Evolutionary conservation across 225 moss, liverwort and hornwort species (phyloP).

Genomic region (Physcomitrium patens): DNA sequence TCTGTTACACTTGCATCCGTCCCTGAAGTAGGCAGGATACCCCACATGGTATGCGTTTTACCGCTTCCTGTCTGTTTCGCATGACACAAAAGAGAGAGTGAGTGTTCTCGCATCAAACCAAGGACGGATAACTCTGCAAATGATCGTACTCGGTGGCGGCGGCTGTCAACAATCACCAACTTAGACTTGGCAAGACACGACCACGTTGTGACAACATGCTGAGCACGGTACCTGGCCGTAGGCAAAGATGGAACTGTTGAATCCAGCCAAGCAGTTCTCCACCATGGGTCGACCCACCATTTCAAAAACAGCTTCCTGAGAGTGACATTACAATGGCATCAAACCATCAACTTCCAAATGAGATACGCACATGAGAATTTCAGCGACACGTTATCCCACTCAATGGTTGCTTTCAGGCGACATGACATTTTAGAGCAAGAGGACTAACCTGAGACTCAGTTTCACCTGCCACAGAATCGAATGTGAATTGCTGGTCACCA

Average conservation of each 20-base stretch:
- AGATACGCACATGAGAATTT: neutral
- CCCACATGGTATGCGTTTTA: slow-evolving; percentile 98
- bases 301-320: slow-evolving; percentile 69
- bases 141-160: neutral
- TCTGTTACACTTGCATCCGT: slow-evolving; percentile 49
- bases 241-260: slow-evolving; percentile 93
- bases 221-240: slow-evolving; percentile 74
- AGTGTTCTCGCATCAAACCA: neutral
- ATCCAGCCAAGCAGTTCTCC: slow-evolving; percentile 89
- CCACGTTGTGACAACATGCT: neutral
- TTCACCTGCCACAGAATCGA: slow-evolving; percentile 79
- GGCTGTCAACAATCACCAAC: neutral
- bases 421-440: neutral
- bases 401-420: neutral
- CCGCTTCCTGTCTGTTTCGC: slow-evolving; percentile 81
- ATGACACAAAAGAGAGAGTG: neutral
- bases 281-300: slow-evolving; percentile 93
- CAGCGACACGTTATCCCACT: neutral
- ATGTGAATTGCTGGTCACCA: slow-evolving; percentile 83
- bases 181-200: neutral
- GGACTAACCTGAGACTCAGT: slow-evolving; percentile 66
- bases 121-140: neutral
- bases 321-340: neutral
- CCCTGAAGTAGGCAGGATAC: slow-evolving; percentile 55
- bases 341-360: neutral